phyloP scores from a whole-genome alignment of 345 rosid genomes.

The Triadica sebifera region DNA sequence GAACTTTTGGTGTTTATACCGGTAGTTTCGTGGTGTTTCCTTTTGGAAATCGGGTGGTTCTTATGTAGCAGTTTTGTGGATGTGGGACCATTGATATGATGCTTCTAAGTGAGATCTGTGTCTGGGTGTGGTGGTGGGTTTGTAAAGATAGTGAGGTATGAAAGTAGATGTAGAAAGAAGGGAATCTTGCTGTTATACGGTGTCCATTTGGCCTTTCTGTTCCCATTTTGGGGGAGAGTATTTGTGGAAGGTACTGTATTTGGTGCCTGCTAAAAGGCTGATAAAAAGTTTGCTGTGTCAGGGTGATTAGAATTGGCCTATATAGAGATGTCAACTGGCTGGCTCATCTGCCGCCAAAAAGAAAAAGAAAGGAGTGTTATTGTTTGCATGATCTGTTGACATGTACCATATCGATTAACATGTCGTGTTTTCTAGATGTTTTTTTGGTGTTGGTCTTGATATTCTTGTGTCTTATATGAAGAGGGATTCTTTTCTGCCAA shows the following conservation, averaged over 20 bases:
- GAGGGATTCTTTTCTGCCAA: conserved; percentile 25
- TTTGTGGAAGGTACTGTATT: conserved; percentile 19
- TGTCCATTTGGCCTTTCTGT: conserved; percentile 36
- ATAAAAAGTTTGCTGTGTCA: conserved; percentile 20
- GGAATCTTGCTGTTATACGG: conserved; percentile 41
- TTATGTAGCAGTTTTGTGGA: conserved; percentile 19
- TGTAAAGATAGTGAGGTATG: conserved; percentile 23
- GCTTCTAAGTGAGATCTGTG: conserved; percentile 31
- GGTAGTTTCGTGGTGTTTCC: conserved; percentile 15
- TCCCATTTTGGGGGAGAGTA: conserved; percentile 18
- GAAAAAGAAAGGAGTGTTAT: conserved; percentile 9
- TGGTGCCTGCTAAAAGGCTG: conserved; percentile 17
- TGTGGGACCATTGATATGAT: conserved; percentile 53
- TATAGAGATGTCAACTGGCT: conserved; percentile 18
- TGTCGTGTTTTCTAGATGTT: neutral
- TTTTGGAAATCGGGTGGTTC: conserved; percentile 14
- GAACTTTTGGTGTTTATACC: conserved; percentile 17
- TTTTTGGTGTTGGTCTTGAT: conserved; percentile 15
- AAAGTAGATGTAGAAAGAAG: conserved; percentile 33
- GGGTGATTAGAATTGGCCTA: conserved; percentile 6
- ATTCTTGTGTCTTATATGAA: conserved; percentile 15
- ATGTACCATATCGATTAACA: neutral
- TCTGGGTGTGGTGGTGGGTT: conserved; percentile 15
- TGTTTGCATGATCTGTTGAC: neutral
- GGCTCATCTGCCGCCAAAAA: conserved; percentile 18